These are phyloP conservation scores for Athelia psychrophila DNA, from an alignment of 1,284 basidiomycete genomes.

Conservation along the genomic window DNA sequence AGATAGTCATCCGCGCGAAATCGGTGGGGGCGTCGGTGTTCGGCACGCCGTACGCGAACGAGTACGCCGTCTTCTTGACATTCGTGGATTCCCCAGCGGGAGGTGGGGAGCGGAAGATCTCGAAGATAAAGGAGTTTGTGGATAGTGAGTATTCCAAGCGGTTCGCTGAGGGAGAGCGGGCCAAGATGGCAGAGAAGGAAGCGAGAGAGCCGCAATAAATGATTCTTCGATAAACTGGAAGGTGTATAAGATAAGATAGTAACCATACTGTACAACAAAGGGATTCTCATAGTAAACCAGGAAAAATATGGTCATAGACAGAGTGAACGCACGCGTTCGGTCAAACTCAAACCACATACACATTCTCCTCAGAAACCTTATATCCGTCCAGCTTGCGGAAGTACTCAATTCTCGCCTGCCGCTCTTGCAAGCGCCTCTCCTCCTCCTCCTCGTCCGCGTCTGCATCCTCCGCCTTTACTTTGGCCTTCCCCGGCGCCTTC, in stretches of 20 bases:
- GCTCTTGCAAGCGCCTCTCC: conserved; percentile 38
- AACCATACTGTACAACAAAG: not conserved
- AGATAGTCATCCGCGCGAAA: not conserved
- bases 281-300: not conserved
- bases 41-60: not conserved
- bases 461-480: conserved; percentile 3
- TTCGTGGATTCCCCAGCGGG: not conserved
- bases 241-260: not conserved
- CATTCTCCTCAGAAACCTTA: conserved; percentile 53
- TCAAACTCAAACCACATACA: conserved; percentile 51
- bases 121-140: not conserved
- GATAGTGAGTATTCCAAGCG: not conserved
- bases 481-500: conserved; percentile 8
- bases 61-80: not conserved
- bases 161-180: not conserved
- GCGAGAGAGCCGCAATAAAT: not conserved
- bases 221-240: not conserved
- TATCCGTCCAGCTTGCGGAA: conserved; percentile 53
- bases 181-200: not conserved
- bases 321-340: conserved; percentile 2
- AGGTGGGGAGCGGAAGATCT: not conserved
- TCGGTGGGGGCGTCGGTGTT: not conserved
- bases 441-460: conserved; percentile 7
- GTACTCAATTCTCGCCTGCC: conserved; percentile 53
- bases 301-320: not conserved